Evolutionary conservation across 2,329 filamentous ascomycete species (phyloP), one percentile per base, ranked within the genome.

Genomic region (Nothophaeocryptopus gaeumannii): DNA sequence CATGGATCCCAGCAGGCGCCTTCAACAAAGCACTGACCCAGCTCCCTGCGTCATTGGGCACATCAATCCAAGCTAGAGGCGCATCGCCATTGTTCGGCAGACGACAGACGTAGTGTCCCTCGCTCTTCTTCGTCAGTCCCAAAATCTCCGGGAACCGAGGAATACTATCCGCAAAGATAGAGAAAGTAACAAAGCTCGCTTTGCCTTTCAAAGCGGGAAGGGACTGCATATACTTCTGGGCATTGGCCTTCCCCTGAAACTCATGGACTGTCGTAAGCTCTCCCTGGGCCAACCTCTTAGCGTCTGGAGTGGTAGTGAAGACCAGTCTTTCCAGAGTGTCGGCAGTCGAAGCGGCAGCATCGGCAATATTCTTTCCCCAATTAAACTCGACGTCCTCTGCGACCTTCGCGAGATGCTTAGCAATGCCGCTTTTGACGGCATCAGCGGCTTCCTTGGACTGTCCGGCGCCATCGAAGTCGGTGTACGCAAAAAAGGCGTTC

Each of bases 291-390:
- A 60, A 64, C 50, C 66, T 69, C 5, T 50, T 60, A 1, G 64
- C 61, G 52, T 71, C 54, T 1, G 65, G 61, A 0, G 74, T 49
- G 0, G 63, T 62, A 5, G 69, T 73, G 2, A 70, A 59, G 1
- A 77, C 51, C 8, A 76, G 65, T 3, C 69, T 54, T 32, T 74
- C 65, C 2, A 76, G 51, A 0, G 56, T 63, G 20, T 26, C 20
- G n/a, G 50, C 39, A 4, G 41, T 45, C 2, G 63, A 56, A 1
- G 50, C 52, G n/a, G 78, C 79, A 0, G 78, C 79, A 53, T 80
- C 74, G 2, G 72, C 76, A 29, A 83, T 77, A 51, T 82, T 83
- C 53, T 71, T 74, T 0, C 79, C 78, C 45, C 81, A 75, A 11
- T 67, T 67, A 7, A 72, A 61, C 63, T 83, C 80, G 2, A 74